phyloP scores from a whole-genome alignment of 805 yeast species.

The Barnettozyma salicaria region DNA sequence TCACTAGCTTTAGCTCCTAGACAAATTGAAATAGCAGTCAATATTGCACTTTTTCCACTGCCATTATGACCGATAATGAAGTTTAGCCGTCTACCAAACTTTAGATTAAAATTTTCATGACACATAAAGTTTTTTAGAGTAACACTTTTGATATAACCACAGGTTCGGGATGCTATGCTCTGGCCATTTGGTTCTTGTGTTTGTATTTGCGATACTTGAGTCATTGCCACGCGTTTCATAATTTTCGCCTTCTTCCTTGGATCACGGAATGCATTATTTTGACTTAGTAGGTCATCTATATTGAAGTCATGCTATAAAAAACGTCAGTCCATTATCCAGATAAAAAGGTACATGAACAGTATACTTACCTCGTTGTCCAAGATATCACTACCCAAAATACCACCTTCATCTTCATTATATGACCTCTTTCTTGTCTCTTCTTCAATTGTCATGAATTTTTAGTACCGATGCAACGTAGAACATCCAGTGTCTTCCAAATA shows the following conservation, averaged over 20 bases:
- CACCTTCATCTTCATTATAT: no score
- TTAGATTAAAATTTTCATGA: constrained; percentile 72
- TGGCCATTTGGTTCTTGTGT: not conserved
- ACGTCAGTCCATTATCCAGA: not conserved
- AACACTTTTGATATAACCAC: constrained; percentile 67
- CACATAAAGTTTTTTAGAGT: constrained; percentile 80
- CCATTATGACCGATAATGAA: constrained; percentile 90
- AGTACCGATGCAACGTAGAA: no score
- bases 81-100: constrained; percentile 73
- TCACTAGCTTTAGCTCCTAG: constrained; percentile 84
- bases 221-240: constrained; percentile 10
- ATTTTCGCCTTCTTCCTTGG: constrained; percentile 10
- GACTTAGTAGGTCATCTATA: constrained; percentile 19
- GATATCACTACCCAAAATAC: no score
- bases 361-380: no score
- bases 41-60: constrained; percentile 81
- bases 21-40: constrained; percentile 83
- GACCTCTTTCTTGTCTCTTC: no score
- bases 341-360: no score
- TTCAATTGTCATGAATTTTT: no score
- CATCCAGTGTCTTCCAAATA: no score
- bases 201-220: constrained; percentile 12
- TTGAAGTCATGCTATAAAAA: constrained; percentile 11
- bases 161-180: constrained; percentile 5
- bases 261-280: constrained; percentile 8